These are phyloP conservation scores for Trametes gibbosa DNA, from an alignment of 768 basidiomycete genomes.

Conservation along the genomic window DNA sequence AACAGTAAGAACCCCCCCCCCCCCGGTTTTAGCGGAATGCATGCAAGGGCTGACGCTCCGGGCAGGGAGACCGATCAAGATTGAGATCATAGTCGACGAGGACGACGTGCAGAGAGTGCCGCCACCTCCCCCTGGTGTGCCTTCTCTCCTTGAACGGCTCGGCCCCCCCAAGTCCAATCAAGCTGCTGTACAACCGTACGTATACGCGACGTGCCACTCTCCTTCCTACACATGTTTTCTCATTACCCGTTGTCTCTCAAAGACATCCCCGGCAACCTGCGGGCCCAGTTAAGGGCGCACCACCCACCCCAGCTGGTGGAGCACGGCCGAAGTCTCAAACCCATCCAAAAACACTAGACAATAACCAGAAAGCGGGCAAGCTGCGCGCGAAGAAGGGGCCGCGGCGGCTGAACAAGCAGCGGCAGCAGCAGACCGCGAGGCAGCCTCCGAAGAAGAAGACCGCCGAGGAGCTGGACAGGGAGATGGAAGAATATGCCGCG, in stretches of 20 bases:
- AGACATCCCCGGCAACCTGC: background rate
- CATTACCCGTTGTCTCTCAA: background rate
- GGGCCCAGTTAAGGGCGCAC: background rate
- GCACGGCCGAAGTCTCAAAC: no score
- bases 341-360: background rate
- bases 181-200: conserved; percentile 5
- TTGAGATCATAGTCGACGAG: conserved; percentile 57
- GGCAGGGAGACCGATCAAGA: conserved; percentile 64
- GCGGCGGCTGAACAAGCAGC: conserved; percentile 61
- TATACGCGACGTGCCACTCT: background rate
- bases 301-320: background rate
- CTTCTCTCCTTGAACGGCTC: conserved; percentile 41
- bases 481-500: conserved; percentile 79
- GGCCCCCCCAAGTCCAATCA: conserved; percentile 9
- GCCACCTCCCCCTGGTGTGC: conserved; percentile 28
- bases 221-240: background rate
- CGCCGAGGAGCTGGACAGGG: conserved; percentile 63
- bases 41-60: background rate
- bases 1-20: conserved; percentile 37
- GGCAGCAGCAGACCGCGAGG: conserved; percentile 28
- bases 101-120: conserved; percentile 27
- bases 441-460: conserved; percentile 32
- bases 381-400: conserved; percentile 68
- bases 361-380: conserved; percentile 10
- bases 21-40: background rate